phyloP scores from a whole-genome alignment of 768 basidiomycete genomes.

The Omphalotus guepiniiformis region DNA sequence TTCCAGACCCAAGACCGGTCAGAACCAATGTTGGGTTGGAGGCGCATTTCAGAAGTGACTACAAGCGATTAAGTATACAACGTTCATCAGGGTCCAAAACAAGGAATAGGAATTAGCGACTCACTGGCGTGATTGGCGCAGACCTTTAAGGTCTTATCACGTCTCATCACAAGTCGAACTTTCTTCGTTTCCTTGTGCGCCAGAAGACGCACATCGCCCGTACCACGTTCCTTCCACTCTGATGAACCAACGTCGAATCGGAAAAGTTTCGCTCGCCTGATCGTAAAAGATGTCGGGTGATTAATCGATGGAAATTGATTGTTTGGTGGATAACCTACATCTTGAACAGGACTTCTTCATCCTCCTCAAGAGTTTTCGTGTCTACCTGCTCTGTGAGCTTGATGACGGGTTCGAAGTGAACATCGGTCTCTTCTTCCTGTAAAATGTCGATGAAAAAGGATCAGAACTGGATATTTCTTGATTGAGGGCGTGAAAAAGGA shows the following conservation, averaged over 20 bases:
- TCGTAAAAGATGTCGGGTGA: slow-evolving; percentile 12
- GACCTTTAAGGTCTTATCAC: slow-evolving; percentile 99
- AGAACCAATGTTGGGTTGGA: slow-evolving; percentile 97
- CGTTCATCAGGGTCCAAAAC: neutral
- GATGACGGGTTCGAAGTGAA: slow-evolving; percentile 94
- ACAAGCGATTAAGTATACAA: slow-evolving; percentile 7
- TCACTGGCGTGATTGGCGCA: slow-evolving; percentile 96
- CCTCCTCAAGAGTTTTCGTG: slow-evolving; percentile 92
- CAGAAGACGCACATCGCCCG: slow-evolving; percentile 91
- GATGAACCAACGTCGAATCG: slow-evolving; percentile 73
- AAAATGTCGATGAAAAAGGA: slow-evolving; percentile 8
- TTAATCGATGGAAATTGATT: slow-evolving; percentile 19
- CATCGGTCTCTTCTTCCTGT: slow-evolving; percentile 78
- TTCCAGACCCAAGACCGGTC: slow-evolving; percentile 99
- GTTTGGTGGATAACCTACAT: slow-evolving; percentile 55
- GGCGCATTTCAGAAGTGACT: slow-evolving; percentile 89
- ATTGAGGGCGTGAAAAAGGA: neutral
- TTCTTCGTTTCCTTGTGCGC: slow-evolving; percentile 87
- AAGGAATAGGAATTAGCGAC: slow-evolving; percentile 31
- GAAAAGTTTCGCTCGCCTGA: slow-evolving; percentile 97
- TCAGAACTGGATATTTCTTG: slow-evolving; percentile 11
- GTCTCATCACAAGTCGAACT: slow-evolving; percentile 95
- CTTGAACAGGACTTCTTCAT: slow-evolving; percentile 92
- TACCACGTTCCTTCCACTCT: slow-evolving; percentile 99
- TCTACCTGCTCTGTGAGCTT: slow-evolving; percentile 95